Evolutionary conservation across 2,329 filamentous ascomycete species (phyloP).

Genomic region (Nigrospora sphaerica): DNA sequence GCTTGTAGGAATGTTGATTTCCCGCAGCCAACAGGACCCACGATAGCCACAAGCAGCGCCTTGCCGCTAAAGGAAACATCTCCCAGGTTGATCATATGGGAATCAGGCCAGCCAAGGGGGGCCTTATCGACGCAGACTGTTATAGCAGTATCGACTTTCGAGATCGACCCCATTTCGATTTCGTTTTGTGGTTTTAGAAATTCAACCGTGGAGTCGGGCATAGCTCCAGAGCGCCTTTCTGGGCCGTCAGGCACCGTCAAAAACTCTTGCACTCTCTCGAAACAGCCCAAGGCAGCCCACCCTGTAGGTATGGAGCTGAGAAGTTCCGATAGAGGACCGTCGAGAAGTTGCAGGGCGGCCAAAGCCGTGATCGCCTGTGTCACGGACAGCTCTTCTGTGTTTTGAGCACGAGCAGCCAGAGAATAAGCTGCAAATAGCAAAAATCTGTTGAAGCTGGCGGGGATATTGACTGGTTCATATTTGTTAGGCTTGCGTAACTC

Average conservation of each 20-base stretch:
- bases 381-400: constrained; percentile 6
- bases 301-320: constrained; percentile 14
- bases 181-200: neutral
- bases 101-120: neutral
- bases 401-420: constrained; percentile 9
- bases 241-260: no score
- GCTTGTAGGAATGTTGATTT: constrained; percentile 4
- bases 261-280: constrained; percentile 12
- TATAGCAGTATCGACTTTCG: neutral
- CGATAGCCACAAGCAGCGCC: neutral
- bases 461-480: constrained; percentile 1
- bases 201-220: neutral
- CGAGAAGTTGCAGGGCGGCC: neutral
- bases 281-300: constrained; percentile 16
- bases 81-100: neutral
- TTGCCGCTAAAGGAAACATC: neutral
- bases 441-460: constrained; percentile 10
- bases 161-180: no score
- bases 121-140: neutral
- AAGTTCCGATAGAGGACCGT: constrained; percentile 12
- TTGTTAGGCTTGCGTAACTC: neutral
- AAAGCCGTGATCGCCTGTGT: constrained; percentile 15
- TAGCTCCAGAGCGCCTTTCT: constrained; percentile 1
- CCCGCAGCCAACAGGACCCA: constrained; percentile 3
- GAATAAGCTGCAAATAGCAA: constrained; percentile 17